phyloP scores from a whole-genome alignment of 139 green algal genomes.

The Chlamydomonas eustigma region DNA sequence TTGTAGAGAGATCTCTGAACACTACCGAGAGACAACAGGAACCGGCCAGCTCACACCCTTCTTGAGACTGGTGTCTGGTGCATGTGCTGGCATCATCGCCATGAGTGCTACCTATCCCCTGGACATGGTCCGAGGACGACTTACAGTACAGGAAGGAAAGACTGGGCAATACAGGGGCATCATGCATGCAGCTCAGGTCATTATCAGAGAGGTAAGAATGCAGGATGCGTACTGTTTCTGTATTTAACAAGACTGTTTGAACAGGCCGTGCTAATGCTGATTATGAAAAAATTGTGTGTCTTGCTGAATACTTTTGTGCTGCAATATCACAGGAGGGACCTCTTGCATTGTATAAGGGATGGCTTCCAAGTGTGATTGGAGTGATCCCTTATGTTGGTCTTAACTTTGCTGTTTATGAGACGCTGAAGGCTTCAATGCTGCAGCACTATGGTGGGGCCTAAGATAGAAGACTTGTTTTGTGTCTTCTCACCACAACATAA shows the following conservation, averaged over 20 bases:
- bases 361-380: conserved; percentile 94
- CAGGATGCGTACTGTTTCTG: too few relatives aligned
- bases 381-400: conserved; percentile 97
- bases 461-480: too few relatives aligned
- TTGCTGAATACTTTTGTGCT: too few relatives aligned
- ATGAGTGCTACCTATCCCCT: conserved; percentile 96
- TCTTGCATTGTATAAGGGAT: conserved; percentile 91
- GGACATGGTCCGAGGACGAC: conserved; percentile 92
- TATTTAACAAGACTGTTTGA: too few relatives aligned
- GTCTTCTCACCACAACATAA: too few relatives aligned
- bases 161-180: conserved; percentile 86
- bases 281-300: too few relatives aligned
- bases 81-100: conserved; percentile 89
- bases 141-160: conserved; percentile 81
- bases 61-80: conserved; percentile 81
- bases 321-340: conserved; percentile 72
- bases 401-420: conserved; percentile 98
- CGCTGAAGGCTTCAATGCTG: conserved; percentile 79
- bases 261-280: too few relatives aligned
- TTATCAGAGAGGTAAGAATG: conserved; percentile 64
- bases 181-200: conserved; percentile 71
- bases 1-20: conserved; percentile 64
- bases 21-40: conserved; percentile 60
- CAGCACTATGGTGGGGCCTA: conserved; percentile 64
- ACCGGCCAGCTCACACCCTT: conserved; percentile 84